Evolutionary conservation across 768 basidiomycete species (phyloP).

Genomic region (Mycena metata): DNA sequence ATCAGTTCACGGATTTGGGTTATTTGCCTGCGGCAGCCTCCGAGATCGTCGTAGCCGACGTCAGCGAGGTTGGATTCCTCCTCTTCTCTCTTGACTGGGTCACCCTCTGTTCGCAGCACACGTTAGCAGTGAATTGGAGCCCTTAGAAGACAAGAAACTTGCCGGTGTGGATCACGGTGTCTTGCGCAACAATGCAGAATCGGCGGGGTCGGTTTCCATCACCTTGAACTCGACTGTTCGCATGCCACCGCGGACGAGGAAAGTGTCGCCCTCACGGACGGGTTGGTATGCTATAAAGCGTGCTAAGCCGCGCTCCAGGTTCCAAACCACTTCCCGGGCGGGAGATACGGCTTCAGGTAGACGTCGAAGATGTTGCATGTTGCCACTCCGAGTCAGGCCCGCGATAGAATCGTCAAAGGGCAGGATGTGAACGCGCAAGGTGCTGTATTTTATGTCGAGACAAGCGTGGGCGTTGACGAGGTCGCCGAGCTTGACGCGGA

Average conservation of each 20-base stretch:
- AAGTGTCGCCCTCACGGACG: constrained; percentile 97
- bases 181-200: no score
- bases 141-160: no score
- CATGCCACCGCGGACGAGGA: constrained; percentile 99
- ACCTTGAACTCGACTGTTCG: constrained; percentile 99
- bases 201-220: no score
- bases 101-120: no score
- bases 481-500: constrained; percentile 97
- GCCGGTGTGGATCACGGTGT: no score
- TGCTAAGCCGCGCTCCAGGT: constrained; percentile 18
- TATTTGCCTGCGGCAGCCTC: no score
- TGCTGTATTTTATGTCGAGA: constrained; percentile 98
- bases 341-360: constrained; percentile 99
- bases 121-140: no score
- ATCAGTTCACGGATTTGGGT: no score
- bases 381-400: constrained; percentile 98
- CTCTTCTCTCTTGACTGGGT: no score
- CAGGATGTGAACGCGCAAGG: constrained; percentile 94
- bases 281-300: constrained; percentile 82
- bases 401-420: constrained; percentile 99
- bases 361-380: no score
- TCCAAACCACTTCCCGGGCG: constrained; percentile 73
- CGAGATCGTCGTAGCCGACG: no score
- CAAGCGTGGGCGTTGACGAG: constrained; percentile 96
- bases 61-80: no score